These are phyloP conservation scores for Phalaenopsis aphrodite DNA, from an alignment of 106 monocot species.

Conservation along the genomic window DNA sequence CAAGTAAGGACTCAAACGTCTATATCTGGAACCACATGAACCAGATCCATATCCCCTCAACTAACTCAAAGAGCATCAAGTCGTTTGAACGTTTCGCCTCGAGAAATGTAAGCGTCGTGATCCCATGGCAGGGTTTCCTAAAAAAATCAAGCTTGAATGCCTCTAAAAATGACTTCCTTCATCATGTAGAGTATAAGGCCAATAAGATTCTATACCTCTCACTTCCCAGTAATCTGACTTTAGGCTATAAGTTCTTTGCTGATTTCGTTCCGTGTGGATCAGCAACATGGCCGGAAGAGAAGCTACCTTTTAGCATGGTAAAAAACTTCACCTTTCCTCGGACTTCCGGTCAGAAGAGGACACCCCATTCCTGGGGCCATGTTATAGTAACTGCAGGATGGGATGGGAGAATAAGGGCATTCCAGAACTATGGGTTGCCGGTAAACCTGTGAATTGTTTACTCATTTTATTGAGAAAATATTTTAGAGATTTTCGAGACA, in stretches of 20 bases:
- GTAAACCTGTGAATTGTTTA: conserved; percentile 17
- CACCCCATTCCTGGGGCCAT: conserved; percentile 75
- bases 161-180: neutral
- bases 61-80: conserved; percentile 35
- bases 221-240: conserved; percentile 21
- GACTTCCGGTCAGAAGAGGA: conserved; percentile 27
- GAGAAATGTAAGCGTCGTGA: conserved; percentile 42
- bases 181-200: neutral
- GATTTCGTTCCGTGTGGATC: conserved; percentile 33
- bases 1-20: conserved; percentile 80
- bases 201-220: neutral
- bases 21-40: conserved; percentile 59
- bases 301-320: conserved; percentile 36
- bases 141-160: neutral
- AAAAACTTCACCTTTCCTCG: conserved; percentile 21
- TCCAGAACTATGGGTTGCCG: conserved; percentile 81
- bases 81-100: conserved; percentile 64
- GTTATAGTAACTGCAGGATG: conserved; percentile 81
- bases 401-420: conserved; percentile 74
- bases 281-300: conserved; percentile 94
- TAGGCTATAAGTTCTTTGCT: conserved; percentile 33
- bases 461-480: too few species aligned
- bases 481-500: neutral
- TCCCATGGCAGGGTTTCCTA: conserved; percentile 54
- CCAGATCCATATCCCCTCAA: conserved; percentile 10